phyloP scores from a whole-genome alignment of 768 basidiomycete genomes.

The Suillus tomentosus region DNA sequence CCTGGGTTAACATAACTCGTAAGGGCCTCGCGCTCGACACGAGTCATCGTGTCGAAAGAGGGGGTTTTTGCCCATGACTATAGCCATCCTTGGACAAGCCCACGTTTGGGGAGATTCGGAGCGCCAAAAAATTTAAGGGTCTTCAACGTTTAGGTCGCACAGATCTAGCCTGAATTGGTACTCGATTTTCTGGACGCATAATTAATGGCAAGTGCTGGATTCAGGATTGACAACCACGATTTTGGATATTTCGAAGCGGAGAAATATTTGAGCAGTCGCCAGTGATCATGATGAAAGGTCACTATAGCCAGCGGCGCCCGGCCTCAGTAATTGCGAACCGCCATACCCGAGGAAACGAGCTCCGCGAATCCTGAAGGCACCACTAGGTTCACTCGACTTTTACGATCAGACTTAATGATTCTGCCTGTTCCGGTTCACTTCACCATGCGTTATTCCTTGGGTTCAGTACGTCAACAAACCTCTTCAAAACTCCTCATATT shows the following conservation, averaged over 20 bases:
- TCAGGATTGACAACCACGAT: conserved; percentile 37
- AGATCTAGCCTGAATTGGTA: conserved; percentile 52
- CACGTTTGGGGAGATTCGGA: conserved; percentile 27
- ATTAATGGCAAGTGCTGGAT: conserved; percentile 39
- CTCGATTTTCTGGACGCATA: conserved; percentile 43
- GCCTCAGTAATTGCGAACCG: conserved; percentile 33
- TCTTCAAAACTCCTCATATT: conserved; percentile 28
- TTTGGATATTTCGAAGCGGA: conserved; percentile 49
- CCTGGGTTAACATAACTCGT: conserved; percentile 8
- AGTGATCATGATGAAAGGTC: conserved; percentile 43
- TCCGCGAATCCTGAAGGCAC: conserved; percentile 35
- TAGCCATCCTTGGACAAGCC: conserved; percentile 31
- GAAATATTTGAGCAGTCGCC: conserved; percentile 37
- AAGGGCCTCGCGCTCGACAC: conserved; percentile 6
- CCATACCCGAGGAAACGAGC: conserved; percentile 30
- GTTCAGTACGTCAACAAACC: conserved; percentile 29
- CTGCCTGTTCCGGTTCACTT: conserved; percentile 28
- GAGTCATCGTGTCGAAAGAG: conserved; percentile 10
- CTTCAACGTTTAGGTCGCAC: conserved; percentile 13
- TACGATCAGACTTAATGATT: conserved; percentile 37
- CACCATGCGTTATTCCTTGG: conserved; percentile 34
- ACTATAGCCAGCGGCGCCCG: conserved; percentile 29
- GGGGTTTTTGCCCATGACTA: conserved; percentile 28
- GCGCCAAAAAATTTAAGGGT: conserved; percentile 27
- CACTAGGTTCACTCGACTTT: conserved; percentile 28